Conservation (phyloP, 495 filamentous ascomycete genomes). For the Penicillium chermesinum region DNA sequence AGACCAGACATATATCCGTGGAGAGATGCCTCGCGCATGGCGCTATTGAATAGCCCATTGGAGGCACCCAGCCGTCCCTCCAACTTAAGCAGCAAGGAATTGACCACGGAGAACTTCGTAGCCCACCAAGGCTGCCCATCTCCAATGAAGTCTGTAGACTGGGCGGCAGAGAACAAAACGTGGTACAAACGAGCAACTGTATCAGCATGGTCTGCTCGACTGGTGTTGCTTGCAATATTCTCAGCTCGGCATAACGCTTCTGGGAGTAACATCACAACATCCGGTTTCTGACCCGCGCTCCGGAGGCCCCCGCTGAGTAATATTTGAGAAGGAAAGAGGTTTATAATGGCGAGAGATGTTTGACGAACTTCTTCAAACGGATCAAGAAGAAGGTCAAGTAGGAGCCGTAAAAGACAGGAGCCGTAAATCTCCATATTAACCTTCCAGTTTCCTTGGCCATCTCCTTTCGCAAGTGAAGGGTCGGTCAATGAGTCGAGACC, state of each 20-base stretch:
- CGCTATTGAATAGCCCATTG: slow-evolving; percentile 52
- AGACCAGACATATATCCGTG: slow-evolving; percentile 66
- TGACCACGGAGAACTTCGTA: slow-evolving; percentile 39
- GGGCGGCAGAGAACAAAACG: slow-evolving; percentile 45
- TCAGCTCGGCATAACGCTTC: slow-evolving; percentile 36
- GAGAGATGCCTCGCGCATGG: slow-evolving; percentile 59
- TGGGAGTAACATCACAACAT: slow-evolving; percentile 16
- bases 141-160: slow-evolving; percentile 2
- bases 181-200: slow-evolving; percentile 63
- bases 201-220: slow-evolving; percentile 81
- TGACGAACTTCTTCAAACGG: slow-evolving; percentile 90
- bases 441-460: slow-evolving; percentile 40
- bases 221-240: slow-evolving; percentile 59
- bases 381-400: slow-evolving; percentile 76
- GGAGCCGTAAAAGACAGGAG: slow-evolving; percentile 39
- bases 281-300: background rate
- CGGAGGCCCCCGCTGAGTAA: slow-evolving; percentile 17
- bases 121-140: slow-evolving; percentile 29
- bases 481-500: slow-evolving; percentile 38
- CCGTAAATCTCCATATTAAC: slow-evolving; percentile 52
- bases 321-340: slow-evolving; percentile 31
- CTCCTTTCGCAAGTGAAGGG: slow-evolving; percentile 23
- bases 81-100: slow-evolving; percentile 42
- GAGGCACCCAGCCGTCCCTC: slow-evolving; percentile 54
- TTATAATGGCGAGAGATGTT: slow-evolving; percentile 54